Conservation (phyloP, 306 rosid genomes). For the Ormosia emarginata region DNA sequence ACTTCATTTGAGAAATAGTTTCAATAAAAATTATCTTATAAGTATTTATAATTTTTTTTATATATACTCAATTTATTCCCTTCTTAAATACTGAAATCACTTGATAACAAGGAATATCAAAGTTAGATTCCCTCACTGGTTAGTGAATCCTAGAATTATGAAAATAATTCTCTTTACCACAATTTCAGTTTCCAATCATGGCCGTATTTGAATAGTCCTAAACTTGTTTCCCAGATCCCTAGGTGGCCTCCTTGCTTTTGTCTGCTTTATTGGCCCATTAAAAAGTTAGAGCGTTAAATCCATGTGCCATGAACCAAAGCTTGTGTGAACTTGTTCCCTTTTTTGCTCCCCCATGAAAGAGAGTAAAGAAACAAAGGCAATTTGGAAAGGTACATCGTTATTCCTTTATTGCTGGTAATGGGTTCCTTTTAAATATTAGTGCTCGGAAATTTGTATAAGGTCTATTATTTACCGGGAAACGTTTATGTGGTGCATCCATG, state of each 20-base stretch:
- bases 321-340: slow-evolving; percentile 16
- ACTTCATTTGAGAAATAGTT: too few species aligned
- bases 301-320: slow-evolving; percentile 38
- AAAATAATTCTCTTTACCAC: not conserved
- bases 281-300: slow-evolving; percentile 23
- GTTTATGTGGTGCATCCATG: too few species aligned
- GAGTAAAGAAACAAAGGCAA: slow-evolving; percentile 25
- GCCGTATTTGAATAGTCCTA: slow-evolving; percentile 7
- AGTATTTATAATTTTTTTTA: too few species aligned
- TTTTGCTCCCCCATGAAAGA: not conserved
- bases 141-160: not conserved
- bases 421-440: too few species aligned
- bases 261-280: slow-evolving; percentile 22
- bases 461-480: too few species aligned
- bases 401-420: too few species aligned
- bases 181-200: not conserved
- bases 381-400: not conserved
- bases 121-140: too few species aligned
- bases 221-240: slow-evolving; percentile 38
- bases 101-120: too few species aligned
- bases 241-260: slow-evolving; percentile 26
- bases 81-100: too few species aligned
- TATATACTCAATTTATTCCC: too few species aligned
- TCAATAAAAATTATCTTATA: too few species aligned
- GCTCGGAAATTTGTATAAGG: too few species aligned